Conservation (phyloP, 192 early-diverging fungal genomes). For the Podila epicladia region DNA sequence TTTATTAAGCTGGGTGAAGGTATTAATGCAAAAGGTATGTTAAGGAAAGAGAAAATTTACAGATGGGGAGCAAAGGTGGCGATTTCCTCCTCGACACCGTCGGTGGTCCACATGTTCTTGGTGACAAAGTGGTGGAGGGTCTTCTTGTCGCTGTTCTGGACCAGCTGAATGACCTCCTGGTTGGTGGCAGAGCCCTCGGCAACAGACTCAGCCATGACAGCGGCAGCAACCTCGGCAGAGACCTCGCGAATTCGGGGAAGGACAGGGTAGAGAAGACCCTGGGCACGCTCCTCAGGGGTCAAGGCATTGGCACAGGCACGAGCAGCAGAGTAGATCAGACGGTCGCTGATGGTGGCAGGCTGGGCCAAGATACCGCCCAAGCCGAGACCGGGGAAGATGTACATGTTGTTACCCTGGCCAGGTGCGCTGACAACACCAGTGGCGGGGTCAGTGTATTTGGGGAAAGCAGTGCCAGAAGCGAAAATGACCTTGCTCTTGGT, state of each 20-base stretch:
- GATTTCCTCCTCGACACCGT: slow-evolving; percentile 34
- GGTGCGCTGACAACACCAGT: slow-evolving; percentile 67
- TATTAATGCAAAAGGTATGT: not conserved
- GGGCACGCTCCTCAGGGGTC: slow-evolving; percentile 69
- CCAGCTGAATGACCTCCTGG: slow-evolving; percentile 56
- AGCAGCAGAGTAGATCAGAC: slow-evolving; percentile 85
- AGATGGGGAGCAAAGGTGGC: slow-evolving; percentile 35
- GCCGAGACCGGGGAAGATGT: slow-evolving; percentile 96
- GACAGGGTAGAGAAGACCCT: slow-evolving; percentile 85
- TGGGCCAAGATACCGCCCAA: slow-evolving; percentile 84
- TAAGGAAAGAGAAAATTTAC: slow-evolving; percentile 12
- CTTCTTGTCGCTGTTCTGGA: slow-evolving; percentile 25
- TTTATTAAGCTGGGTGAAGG: not conserved
- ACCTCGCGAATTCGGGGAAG: slow-evolving; percentile 89
- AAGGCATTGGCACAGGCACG: slow-evolving; percentile 82
- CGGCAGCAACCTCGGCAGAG: slow-evolving; percentile 81
- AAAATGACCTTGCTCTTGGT: slow-evolving; percentile 93
- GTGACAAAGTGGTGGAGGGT: slow-evolving; percentile 34
- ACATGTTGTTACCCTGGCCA: slow-evolving; percentile 96
- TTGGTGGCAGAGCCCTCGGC: slow-evolving; percentile 68
- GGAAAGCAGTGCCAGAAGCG: slow-evolving; percentile 96
- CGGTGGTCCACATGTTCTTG: slow-evolving; percentile 48
- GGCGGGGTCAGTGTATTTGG: slow-evolving; percentile 73
- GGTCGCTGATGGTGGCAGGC: slow-evolving; percentile 75
- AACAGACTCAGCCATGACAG: slow-evolving; percentile 78